phyloP scores from a whole-genome alignment of 1,139 yeast species.

The Lodderomyces elongisporus region DNA sequence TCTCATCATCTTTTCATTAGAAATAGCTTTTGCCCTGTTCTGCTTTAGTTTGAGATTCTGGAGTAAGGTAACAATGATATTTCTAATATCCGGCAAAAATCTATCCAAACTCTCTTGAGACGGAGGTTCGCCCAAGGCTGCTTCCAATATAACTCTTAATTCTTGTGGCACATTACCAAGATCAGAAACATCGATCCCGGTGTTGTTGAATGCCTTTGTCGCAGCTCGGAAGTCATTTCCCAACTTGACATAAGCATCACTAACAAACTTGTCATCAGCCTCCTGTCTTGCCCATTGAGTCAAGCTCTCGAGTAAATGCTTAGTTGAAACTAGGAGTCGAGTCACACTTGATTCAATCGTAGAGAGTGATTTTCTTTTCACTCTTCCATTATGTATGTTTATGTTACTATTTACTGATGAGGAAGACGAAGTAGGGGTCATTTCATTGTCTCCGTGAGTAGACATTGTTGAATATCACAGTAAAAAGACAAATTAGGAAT shows the following conservation, averaged over 20 bases:
- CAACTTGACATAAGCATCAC: conserved; percentile 84
- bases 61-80: conserved; percentile 75
- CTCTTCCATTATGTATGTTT: too few species aligned
- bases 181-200: conserved; percentile 41
- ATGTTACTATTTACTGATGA: background rate
- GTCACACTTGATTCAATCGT: conserved; percentile 84
- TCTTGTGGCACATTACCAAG: conserved; percentile 42
- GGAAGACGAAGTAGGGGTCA: background rate
- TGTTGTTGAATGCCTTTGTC: conserved; percentile 46
- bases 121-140: conserved; percentile 81
- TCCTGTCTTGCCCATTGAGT: conserved; percentile 87
- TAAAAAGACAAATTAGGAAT: too few species aligned
- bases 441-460: background rate
- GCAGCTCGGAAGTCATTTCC: conserved; percentile 94
- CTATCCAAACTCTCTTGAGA: conserved; percentile 77
- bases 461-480: too few species aligned
- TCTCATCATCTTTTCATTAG: conserved; percentile 19
- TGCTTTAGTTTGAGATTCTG: conserved; percentile 82
- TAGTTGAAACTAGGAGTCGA: conserved; percentile 78
- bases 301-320: conserved; percentile 75
- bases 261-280: conserved; percentile 78
- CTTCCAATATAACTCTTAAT: conserved; percentile 68
- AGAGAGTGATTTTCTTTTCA: conserved; percentile 38
- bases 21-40: conserved; percentile 40
- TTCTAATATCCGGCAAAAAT: conserved; percentile 80